A percentile compares a stretch with the other conserved stretches of the same genome.
Evolutionary conservation across 768 basidiomycete species (phyloP).

Genomic region (Termitomyces titanicus): DNA sequence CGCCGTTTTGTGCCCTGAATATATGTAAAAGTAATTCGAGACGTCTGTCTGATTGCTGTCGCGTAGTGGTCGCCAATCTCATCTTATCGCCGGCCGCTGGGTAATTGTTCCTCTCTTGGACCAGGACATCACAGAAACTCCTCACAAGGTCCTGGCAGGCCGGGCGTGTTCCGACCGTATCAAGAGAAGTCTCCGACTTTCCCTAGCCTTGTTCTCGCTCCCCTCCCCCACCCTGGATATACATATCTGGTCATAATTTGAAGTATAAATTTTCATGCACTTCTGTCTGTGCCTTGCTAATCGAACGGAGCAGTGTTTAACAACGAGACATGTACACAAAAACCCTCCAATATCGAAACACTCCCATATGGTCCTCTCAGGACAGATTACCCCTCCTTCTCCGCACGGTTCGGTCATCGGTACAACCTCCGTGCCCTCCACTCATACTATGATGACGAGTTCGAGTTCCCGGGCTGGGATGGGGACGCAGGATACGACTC

Average conservation of each 20-base stretch:
- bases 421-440: slow-evolving; percentile 7
- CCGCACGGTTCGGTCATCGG: not conserved
- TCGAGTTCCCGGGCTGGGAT: slow-evolving; percentile 2
- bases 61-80: not conserved
- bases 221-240: not conserved
- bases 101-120: not conserved
- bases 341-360: slow-evolving; percentile 1
- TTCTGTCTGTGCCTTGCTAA: not conserved
- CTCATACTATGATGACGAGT: slow-evolving; percentile 1
- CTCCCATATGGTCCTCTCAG: slow-evolving; percentile 3
- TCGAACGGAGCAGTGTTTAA: not conserved
- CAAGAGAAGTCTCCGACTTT: not conserved
- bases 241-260: slow-evolving; percentile 1
- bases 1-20: not conserved
- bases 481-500: not conserved
- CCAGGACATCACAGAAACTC: not conserved
- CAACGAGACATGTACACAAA: slow-evolving; percentile 6
- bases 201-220: not conserved
- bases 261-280: slow-evolving; percentile 3
- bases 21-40: too few species aligned
- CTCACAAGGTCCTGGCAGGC: slow-evolving; percentile 1
- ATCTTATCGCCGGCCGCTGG: slow-evolving; percentile 8
- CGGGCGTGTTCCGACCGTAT: slow-evolving; percentile 1
- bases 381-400: not conserved
- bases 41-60: not conserved